Conservation (phyloP, 306 rosid genomes). For the Prunus mira region DNA sequence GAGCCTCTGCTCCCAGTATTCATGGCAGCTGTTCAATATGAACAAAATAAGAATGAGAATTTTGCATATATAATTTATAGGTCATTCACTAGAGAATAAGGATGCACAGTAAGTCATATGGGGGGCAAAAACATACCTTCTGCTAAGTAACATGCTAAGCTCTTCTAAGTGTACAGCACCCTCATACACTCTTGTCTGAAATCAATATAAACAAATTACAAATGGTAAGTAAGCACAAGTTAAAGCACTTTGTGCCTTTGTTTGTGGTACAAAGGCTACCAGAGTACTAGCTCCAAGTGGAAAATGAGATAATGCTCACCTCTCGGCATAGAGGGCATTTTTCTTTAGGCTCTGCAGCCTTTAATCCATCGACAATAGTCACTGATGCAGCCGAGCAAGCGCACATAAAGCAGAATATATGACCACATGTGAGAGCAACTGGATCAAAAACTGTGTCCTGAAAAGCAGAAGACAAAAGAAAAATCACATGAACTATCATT, state of each 20-base stretch:
- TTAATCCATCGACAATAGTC: slow-evolving; percentile 68
- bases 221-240: neutral
- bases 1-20: slow-evolving; percentile 75
- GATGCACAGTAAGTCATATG: neutral
- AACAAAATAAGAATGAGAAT: neutral
- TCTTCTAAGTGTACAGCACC: slow-evolving; percentile 77
- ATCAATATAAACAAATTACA: slow-evolving; percentile 14
- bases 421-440: slow-evolving; percentile 86
- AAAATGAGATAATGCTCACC: slow-evolving; percentile 36
- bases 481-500: neutral
- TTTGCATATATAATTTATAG: neutral
- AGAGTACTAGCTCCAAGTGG: neutral
- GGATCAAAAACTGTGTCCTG: slow-evolving; percentile 98
- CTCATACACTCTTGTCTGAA: slow-evolving; percentile 56
- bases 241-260: neutral
- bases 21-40: slow-evolving; percentile 48
- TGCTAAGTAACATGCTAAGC: slow-evolving; percentile 53
- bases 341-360: slow-evolving; percentile 46
- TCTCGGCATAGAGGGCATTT: slow-evolving; percentile 91
- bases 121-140: slow-evolving; percentile 41
- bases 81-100: neutral
- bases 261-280: neutral
- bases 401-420: slow-evolving; percentile 86
- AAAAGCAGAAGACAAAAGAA: neutral
- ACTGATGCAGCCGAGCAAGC: slow-evolving; percentile 92